Evolutionary conservation across 2,329 filamentous ascomycete species (phyloP).

Genomic region (Fusarium chlamydosporum): DNA sequence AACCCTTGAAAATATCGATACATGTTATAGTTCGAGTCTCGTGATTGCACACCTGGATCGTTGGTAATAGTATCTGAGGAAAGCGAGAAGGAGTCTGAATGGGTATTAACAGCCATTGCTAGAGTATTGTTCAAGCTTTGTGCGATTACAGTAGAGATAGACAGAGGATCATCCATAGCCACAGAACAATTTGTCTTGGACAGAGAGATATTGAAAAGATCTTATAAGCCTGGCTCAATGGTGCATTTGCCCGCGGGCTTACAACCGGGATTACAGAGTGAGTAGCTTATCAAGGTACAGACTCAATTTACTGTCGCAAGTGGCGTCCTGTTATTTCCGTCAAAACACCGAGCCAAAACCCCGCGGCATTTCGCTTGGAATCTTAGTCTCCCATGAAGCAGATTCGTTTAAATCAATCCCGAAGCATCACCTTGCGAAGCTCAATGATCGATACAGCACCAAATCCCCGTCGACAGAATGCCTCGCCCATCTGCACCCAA

Average conservation of each 20-base stretch:
- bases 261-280: not conserved
- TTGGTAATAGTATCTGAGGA: conserved; percentile 11
- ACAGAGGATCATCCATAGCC: no score
- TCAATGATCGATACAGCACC: not conserved
- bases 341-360: not conserved
- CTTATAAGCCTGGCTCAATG: no score
- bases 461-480: not conserved
- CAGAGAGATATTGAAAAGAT: no score
- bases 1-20: accelerated
- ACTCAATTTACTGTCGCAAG: not conserved
- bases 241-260: conserved; percentile 6
- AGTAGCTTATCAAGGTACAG: no score
- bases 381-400: not conserved
- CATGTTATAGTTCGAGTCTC: accelerated
- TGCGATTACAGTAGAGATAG: no score
- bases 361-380: conserved; percentile 11
- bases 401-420: not conserved
- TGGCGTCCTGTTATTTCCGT: not conserved
- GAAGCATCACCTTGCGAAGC: not conserved
- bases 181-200: no score
- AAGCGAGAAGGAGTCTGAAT: not conserved
- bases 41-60: not conserved
- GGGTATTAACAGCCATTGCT: not conserved
- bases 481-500: conserved; percentile 9
- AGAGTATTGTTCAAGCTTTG: accelerated